Percentiles rank a stretch among this genome's conserved stretches.
Conservation (phyloP, 768 basidiomycete genomes). For the Rhodotorula paludigena region DNA sequence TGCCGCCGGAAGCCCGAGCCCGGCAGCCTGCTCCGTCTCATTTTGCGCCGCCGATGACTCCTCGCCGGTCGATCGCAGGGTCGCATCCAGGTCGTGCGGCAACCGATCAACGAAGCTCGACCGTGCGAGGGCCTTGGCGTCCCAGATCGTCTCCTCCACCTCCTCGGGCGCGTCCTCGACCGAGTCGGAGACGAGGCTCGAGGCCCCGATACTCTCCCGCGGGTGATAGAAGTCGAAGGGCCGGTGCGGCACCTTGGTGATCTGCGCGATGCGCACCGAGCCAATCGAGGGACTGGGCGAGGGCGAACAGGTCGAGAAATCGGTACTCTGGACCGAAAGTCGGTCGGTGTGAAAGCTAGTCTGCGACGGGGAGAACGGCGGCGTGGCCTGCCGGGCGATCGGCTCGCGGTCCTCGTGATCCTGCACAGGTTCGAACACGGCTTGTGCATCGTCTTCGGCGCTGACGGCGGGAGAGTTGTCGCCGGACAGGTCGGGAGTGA, state of each 20-base stretch:
- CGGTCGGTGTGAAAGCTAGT: neutral
- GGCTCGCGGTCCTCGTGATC: neutral
- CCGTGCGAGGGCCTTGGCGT: slow-evolving; percentile 3
- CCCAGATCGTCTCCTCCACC: slow-evolving; percentile 14
- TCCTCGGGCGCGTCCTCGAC: slow-evolving; percentile 15
- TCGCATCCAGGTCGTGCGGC: slow-evolving; percentile 9
- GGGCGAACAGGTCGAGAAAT: slow-evolving; percentile 21
- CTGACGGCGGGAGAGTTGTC: neutral
- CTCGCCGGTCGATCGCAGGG: too few species aligned
- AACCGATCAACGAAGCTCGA: slow-evolving; percentile 14
- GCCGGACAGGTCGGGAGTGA: slow-evolving; percentile 1
- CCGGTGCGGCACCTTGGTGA: slow-evolving; percentile 6
- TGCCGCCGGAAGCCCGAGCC: too few species aligned
- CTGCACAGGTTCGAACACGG: neutral
- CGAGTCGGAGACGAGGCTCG: slow-evolving; percentile 21
- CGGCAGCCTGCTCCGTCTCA: too few species aligned
- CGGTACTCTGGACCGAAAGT: slow-evolving; percentile 14
- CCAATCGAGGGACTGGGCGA: slow-evolving; percentile 24
- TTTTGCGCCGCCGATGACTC: too few species aligned
- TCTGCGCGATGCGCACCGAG: slow-evolving; percentile 21
- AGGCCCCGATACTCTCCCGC: slow-evolving; percentile 5
- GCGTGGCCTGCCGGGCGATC: neutral
- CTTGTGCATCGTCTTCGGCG: neutral
- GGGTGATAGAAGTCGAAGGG: neutral
- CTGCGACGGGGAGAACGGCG: slow-evolving; percentile 7